Conservation (phyloP, 768 basidiomycete species). For the Neoboletus brunneissimus region DNA sequence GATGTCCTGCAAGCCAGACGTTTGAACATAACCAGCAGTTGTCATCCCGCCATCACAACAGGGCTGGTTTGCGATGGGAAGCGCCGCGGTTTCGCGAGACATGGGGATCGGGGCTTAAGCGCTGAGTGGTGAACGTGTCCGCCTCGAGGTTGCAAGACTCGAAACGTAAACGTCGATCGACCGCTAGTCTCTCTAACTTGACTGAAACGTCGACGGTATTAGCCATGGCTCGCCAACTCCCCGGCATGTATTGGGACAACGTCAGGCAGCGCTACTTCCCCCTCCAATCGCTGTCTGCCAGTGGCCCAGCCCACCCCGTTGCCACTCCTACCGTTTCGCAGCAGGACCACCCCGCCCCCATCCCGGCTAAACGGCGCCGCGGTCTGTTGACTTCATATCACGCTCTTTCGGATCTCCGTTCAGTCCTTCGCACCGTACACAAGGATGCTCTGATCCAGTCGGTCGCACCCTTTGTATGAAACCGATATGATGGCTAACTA, state of each 20-base stretch:
- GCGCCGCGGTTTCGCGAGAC: neutral
- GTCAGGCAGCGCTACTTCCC: constrained; percentile 57
- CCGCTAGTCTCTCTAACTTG: neutral
- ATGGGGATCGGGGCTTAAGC: neutral
- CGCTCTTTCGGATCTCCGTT: constrained; percentile 15
- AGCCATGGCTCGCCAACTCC: constrained; percentile 48
- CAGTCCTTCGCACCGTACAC: constrained; percentile 12
- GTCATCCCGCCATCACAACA: neutral
- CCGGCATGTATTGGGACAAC: constrained; percentile 58
- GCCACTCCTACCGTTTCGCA: neutral
- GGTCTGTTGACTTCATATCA: neutral
- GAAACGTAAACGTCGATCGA: neutral
- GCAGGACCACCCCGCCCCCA: neutral
- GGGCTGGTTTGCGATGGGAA: neutral
- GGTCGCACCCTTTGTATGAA: neutral
- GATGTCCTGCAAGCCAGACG: neutral
- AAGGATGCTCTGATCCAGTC: constrained; percentile 30
- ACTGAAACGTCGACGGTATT: neutral
- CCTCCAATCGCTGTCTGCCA: constrained; percentile 8
- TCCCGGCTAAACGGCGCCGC: neutral
- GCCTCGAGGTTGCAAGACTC: neutral
- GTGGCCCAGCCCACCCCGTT: neutral
- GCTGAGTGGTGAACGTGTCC: neutral
- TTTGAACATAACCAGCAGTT: neutral
- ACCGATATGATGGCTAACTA: neutral